Base-by-base conservation (phyloP, 2,329 filamentous ascomycete genomes). In the Scedosporium apiospermum region DNA sequence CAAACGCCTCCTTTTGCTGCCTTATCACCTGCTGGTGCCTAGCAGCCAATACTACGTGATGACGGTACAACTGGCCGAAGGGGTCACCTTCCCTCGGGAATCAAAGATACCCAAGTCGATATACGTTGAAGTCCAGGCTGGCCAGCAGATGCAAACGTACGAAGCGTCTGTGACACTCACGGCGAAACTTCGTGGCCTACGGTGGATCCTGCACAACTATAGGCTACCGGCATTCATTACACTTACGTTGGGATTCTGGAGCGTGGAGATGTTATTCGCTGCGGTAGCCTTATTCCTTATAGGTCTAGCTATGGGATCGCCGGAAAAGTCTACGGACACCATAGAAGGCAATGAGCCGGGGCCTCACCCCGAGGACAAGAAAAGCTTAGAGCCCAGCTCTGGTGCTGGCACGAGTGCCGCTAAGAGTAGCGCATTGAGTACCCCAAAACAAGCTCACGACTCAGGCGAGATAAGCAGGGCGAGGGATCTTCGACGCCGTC, bases 151-250 rank as follows among this genome's bases (percentile, higher is more conserved):
- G 69, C 90, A 96, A 72, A 84, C 96, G 5, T 97, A 97, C 72
- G 77, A 78, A 21, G 87, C 84, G 3, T 77, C 75, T 14, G 80
- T 96, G 41, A 82, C 81, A 2, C 85, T 98, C 65, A 86, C 83
- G 30, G 93, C 93, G 4, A 82, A 86, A 61, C 86, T 97, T 66
- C 81, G 82, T 10, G 93, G 93, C 0, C 73, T 97, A 65, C 79
- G 89, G 58, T 95, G 89, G 85, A 69, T 93, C 62, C 96, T 99
- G 90, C 95, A 95, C 69, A 87, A 91, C 65, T 88, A 93, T 76
- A 85, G 89, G 12, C 69, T 95, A 42, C 72, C 85, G 1, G 86
- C 86, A 4, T 92, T 91, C 64, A 61, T 89, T 0, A 69, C 87
- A 0, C 89, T 92, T 68, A 90, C 87, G 0, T 73, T 78, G 0